phyloP scores from a whole-genome alignment of 2,329 filamentous ascomycete genomes.

The Diaporthe longicolla region DNA sequence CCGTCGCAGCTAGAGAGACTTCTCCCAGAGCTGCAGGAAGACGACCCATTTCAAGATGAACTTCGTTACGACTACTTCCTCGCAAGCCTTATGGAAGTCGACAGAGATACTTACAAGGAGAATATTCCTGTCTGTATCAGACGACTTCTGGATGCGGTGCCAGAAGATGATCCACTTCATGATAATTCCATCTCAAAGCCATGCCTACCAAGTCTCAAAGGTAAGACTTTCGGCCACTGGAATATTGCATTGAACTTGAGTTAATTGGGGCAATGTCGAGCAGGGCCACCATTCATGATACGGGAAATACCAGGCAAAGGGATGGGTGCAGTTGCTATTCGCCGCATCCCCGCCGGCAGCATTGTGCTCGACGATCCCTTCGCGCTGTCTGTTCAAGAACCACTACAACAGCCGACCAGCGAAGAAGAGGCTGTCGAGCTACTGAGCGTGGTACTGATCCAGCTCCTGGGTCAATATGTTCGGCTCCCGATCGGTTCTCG shows the following conservation, averaged over 20 bases:
- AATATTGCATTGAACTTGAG: too few species aligned
- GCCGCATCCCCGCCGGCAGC: slow-evolving; percentile 31
- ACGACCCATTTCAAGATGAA: background rate
- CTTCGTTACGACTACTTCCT: slow-evolving; percentile 1
- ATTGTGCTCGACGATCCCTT: slow-evolving; percentile 37
- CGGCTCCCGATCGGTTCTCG: slow-evolving; percentile 9
- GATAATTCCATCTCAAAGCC: background rate
- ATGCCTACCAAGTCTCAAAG: background rate
- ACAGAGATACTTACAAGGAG: background rate
- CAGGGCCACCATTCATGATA: slow-evolving; percentile 30
- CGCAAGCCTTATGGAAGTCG: background rate
- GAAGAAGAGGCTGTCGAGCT: slow-evolving; percentile 21
- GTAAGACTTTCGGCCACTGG: background rate
- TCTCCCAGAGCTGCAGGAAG: background rate
- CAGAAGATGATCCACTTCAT: slow-evolving; percentile 8
- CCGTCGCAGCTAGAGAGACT: slow-evolving; percentile 23
- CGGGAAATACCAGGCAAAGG: slow-evolving; percentile 32
- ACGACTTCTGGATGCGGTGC: background rate
- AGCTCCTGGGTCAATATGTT: slow-evolving; percentile 26
- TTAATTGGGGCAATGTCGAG: background rate
- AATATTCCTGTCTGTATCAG: background rate
- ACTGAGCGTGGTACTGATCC: slow-evolving; percentile 23
- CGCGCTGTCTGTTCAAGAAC: slow-evolving; percentile 32
- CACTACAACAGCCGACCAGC: slow-evolving; percentile 1
- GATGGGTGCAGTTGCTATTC: slow-evolving; percentile 21